phyloP scores from a whole-genome alignment of 106 monocot genomes.

The Dendrobium huoshanense region DNA sequence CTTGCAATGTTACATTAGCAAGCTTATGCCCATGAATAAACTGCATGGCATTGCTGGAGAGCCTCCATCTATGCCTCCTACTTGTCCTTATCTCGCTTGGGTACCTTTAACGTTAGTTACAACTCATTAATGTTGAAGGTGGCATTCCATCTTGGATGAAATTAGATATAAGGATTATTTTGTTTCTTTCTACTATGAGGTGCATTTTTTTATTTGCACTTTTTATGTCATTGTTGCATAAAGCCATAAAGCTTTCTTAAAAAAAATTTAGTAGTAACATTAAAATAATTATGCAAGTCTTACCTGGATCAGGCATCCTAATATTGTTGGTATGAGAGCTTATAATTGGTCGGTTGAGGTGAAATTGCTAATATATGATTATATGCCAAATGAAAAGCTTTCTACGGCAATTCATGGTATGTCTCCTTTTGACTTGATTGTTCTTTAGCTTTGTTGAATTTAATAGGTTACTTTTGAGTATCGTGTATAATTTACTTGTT shows the following conservation, averaged over 20 bases:
- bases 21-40: not conserved
- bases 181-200: too few relatives aligned
- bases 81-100: not conserved
- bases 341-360: constrained; percentile 14
- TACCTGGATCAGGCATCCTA: constrained; percentile 34
- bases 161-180: too few relatives aligned
- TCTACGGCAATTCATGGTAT: constrained; percentile 57
- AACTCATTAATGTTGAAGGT: not conserved
- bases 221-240: too few relatives aligned
- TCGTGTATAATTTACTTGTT: too few relatives aligned
- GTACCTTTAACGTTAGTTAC: not conserved
- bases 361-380: constrained; percentile 66
- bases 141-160: not conserved
- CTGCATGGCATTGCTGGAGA: not conserved
- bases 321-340: constrained; percentile 43
- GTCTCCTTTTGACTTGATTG: too few relatives aligned
- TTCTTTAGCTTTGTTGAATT: too few relatives aligned
- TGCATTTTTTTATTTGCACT: too few relatives aligned
- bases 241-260: too few relatives aligned
- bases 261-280: too few relatives aligned
- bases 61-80: not conserved
- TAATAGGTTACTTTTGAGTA: too few relatives aligned
- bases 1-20: not conserved
- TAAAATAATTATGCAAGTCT: too few relatives aligned
- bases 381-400: constrained; percentile 60